Percentiles rank a stretch among this genome's conserved stretches.
These are phyloP conservation scores for Ettlia oleoabundans DNA, from an alignment of 139 green algal species.

Conservation along the genomic window DNA sequence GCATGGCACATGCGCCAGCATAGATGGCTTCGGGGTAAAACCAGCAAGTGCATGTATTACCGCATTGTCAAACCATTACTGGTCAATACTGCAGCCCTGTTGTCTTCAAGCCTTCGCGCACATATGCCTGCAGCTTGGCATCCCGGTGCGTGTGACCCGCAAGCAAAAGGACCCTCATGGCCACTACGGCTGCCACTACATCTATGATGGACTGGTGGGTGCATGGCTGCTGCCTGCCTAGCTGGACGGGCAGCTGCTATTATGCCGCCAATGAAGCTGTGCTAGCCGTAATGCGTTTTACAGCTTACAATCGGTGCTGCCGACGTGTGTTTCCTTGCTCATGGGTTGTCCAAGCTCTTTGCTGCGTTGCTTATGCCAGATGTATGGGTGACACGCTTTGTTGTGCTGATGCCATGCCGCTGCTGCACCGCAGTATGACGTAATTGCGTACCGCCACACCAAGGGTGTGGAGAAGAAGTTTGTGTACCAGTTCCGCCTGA, in stretches of 20 bases:
- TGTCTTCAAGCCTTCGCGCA: not conserved
- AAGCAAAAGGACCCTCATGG: slow-evolving; percentile 48
- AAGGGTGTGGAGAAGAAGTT: slow-evolving; percentile 34
- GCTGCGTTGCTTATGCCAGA: not conserved
- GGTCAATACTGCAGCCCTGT: not conserved
- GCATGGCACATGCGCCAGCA: too few species aligned
- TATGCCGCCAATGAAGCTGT: too few species aligned
- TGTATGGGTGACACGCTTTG: too few species aligned
- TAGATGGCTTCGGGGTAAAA: too few species aligned
- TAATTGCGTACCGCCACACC: slow-evolving; percentile 44
- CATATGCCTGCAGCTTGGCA: slow-evolving; percentile 45
- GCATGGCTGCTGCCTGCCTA: not conserved
- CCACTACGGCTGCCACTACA: slow-evolving; percentile 35
- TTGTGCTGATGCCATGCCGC: too few species aligned
- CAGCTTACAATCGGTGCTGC: not conserved
- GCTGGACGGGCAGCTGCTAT: too few species aligned
- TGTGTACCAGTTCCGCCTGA: slow-evolving; percentile 55
- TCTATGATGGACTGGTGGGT: slow-evolving; percentile 51
- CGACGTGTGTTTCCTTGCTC: too few species aligned
- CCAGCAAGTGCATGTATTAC: too few species aligned
- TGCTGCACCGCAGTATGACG: slow-evolving; percentile 19
- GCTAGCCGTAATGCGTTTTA: not conserved
- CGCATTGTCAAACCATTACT: too few species aligned
- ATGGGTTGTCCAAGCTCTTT: too few species aligned
- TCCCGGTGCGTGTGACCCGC: slow-evolving; percentile 64